Evolutionary conservation across 164 flowering plant species (phyloP).

Genomic region (Annona cherimola): DNA sequence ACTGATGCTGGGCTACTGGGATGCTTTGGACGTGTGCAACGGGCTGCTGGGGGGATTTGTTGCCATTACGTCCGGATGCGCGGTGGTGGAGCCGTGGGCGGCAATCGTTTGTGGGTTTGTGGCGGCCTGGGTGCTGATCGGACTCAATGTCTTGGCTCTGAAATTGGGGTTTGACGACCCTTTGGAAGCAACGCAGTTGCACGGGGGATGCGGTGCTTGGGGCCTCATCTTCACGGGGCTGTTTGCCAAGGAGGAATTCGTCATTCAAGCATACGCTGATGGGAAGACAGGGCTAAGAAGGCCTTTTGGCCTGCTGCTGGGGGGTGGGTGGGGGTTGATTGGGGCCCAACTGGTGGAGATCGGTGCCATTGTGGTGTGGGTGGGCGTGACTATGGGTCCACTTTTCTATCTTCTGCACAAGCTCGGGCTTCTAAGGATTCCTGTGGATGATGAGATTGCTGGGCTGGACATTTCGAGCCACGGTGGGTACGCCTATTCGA

Average conservation of each 20-base stretch:
- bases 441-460: slow-evolving; percentile 52
- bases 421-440: slow-evolving; percentile 45
- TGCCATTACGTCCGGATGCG: slow-evolving; percentile 59
- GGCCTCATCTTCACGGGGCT: slow-evolving; percentile 65
- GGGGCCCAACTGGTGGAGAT: slow-evolving; percentile 56
- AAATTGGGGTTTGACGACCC: slow-evolving; percentile 58
- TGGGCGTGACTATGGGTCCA: slow-evolving; percentile 70
- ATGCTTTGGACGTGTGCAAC: slow-evolving; percentile 55
- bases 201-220: slow-evolving; percentile 80
- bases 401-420: slow-evolving; percentile 48
- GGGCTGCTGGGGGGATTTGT: slow-evolving; percentile 63
- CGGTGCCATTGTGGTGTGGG: slow-evolving; percentile 56
- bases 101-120: slow-evolving; percentile 58
- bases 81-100: slow-evolving; percentile 81
- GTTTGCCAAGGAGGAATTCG: slow-evolving; percentile 53
- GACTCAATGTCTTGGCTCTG: slow-evolving; percentile 45
- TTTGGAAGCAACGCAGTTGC: slow-evolving; percentile 64
- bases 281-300: slow-evolving; percentile 26
- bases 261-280: slow-evolving; percentile 41
- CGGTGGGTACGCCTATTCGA: slow-evolving; percentile 52
- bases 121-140: slow-evolving; percentile 61
- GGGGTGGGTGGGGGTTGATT: slow-evolving; percentile 67
- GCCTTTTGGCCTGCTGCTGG: slow-evolving; percentile 61
- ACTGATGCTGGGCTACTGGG: slow-evolving; percentile 59
- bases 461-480: slow-evolving; percentile 76